A percentile compares a stretch with the other conserved stretches of the same genome.
Evolutionary conservation across 495 filamentous ascomycete genomes (phyloP).

Genomic region (Jackrogersella minutella): DNA sequence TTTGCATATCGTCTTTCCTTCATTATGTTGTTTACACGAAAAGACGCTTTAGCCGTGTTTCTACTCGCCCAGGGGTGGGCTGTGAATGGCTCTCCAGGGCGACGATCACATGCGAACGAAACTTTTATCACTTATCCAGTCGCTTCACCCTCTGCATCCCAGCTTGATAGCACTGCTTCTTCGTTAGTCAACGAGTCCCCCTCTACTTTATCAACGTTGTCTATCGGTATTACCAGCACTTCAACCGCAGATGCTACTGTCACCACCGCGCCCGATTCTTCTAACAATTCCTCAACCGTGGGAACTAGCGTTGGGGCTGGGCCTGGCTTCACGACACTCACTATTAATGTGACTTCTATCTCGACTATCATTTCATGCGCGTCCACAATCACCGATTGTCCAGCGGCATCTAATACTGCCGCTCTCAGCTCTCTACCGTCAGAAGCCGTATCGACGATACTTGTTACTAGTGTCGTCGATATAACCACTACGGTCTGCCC

Average conservation of each 20-base stretch:
- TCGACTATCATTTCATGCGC: slow-evolving; percentile 41
- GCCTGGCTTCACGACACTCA: slow-evolving; percentile 34
- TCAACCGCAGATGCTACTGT: background rate
- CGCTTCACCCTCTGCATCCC: background rate
- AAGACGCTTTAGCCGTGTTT: slow-evolving; percentile 18
- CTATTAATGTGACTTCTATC: slow-evolving; percentile 36
- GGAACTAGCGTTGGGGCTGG: slow-evolving; percentile 1
- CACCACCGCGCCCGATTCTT: slow-evolving; percentile 5
- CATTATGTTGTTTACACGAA: slow-evolving; percentile 32
- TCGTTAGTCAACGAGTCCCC: background rate
- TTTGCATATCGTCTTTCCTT: slow-evolving; percentile 8
- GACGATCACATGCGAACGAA: background rate
- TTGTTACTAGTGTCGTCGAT: slow-evolving; percentile 39
- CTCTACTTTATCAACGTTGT: background rate
- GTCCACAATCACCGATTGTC: slow-evolving; percentile 32
- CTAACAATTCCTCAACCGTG: slow-evolving; percentile 20
- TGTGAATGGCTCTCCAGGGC: slow-evolving; percentile 3
- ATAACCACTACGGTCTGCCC: slow-evolving; percentile 45
- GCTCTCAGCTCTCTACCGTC: slow-evolving; percentile 31
- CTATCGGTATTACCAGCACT: background rate
- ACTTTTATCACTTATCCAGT: background rate
- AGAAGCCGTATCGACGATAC: slow-evolving; percentile 34
- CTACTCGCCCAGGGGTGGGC: slow-evolving; percentile 12
- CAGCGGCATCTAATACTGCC: slow-evolving; percentile 25
- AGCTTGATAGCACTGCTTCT: background rate